Evolutionary conservation across 352 stramenopile species (phyloP).

Genomic region (Pythium phragmitis): DNA sequence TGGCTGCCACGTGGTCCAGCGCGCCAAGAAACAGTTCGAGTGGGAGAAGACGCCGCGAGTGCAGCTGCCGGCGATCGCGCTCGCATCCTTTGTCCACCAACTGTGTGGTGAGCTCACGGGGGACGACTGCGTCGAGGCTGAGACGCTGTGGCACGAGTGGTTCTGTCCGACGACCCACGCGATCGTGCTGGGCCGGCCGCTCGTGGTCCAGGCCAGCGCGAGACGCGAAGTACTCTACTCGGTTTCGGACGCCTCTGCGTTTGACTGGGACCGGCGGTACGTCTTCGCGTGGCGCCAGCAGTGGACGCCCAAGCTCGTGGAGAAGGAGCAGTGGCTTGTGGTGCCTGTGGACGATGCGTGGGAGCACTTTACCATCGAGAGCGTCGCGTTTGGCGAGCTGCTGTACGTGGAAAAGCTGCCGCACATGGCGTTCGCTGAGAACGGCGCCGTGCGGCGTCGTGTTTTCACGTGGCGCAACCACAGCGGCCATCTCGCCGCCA

Average conservation of each 20-base stretch:
- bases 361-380: conserved; percentile 60
- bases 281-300: conserved; percentile 40
- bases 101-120: neutral
- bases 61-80: neutral
- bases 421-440: conserved; percentile 48
- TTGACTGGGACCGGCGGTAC: conserved; percentile 32
- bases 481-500: conserved; percentile 36
- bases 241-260: conserved; percentile 25
- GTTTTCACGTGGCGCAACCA: conserved; percentile 63
- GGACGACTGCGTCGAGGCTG: conserved; percentile 17
- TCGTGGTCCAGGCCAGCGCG: conserved; percentile 26
- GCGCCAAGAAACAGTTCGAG: neutral
- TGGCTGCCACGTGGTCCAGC: conserved; percentile 1
- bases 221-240: conserved; percentile 31
- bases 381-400: conserved; percentile 49
- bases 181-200: conserved; percentile 31
- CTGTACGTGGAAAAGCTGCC: conserved; percentile 50
- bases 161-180: conserved; percentile 31
- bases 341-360: conserved; percentile 11
- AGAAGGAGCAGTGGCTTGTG: conserved; percentile 32
- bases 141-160: conserved; percentile 21
- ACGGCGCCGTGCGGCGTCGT: conserved; percentile 43
- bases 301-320: conserved; percentile 30
- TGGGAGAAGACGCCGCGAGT: neutral
- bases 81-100: conserved; percentile 3